phyloP scores from a whole-genome alignment of 306 rosid genomes.

The Sicyos baderoa region DNA sequence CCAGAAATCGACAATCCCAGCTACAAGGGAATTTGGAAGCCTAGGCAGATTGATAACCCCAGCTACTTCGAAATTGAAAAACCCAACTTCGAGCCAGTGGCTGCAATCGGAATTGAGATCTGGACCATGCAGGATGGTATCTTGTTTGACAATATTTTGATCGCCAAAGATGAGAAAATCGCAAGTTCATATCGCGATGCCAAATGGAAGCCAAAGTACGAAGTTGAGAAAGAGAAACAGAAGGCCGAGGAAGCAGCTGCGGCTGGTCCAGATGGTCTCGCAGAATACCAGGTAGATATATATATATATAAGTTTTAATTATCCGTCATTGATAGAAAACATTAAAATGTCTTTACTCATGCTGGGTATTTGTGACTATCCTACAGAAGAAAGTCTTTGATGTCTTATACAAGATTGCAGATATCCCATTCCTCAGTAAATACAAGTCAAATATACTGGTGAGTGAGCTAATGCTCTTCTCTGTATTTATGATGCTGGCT shows the following conservation, averaged over 20 bases:
- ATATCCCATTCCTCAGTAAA: slow-evolving; percentile 57
- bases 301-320: slow-evolving; percentile 17
- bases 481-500: background rate
- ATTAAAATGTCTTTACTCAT: background rate
- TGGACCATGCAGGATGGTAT: slow-evolving; percentile 99
- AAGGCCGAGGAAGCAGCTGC: slow-evolving; percentile 61
- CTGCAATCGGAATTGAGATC: slow-evolving; percentile 90
- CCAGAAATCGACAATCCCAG: slow-evolving; percentile 77
- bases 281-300: slow-evolving; percentile 48
- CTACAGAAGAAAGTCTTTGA: slow-evolving; percentile 83
- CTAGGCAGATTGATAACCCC: slow-evolving; percentile 76
- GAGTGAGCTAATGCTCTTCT: slow-evolving; percentile 17
- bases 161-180: slow-evolving; percentile 56
- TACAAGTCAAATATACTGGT: slow-evolving; percentile 56
- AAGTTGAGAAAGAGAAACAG: slow-evolving; percentile 65
- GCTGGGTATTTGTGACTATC: background rate
- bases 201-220: slow-evolving; percentile 82
- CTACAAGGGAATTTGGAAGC: slow-evolving; percentile 94
- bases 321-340: background rate
- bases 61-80: slow-evolving; percentile 62
- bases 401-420: slow-evolving; percentile 70
- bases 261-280: slow-evolving; percentile 48
- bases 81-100: slow-evolving; percentile 75
- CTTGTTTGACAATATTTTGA: slow-evolving; percentile 77
- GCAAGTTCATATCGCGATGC: slow-evolving; percentile 63